Percentiles rank a stretch among this genome's conserved stretches.
These are phyloP conservation scores for Akanthomyces dipterigenus DNA, from an alignment of 2,329 filamentous ascomycete species.

Conservation along the genomic window DNA sequence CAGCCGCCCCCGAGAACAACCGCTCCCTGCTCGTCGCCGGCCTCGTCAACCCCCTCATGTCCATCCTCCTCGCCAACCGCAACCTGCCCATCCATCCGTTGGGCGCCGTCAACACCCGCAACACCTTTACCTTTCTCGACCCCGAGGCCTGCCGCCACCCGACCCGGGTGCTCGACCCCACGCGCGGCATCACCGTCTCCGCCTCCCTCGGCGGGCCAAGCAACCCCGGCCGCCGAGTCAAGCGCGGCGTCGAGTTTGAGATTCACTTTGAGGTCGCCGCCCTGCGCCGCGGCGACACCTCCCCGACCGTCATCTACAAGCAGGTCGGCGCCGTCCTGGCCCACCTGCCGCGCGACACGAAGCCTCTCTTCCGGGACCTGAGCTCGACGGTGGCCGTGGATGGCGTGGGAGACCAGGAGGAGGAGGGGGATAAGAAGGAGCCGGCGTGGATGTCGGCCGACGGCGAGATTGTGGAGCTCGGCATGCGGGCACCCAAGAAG, in stretches of 20 bases:
- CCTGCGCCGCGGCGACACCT: slow-evolving; percentile 5
- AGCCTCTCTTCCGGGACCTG: slow-evolving; percentile 6
- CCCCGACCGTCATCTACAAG: slow-evolving; percentile 10
- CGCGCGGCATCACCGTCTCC: slow-evolving; percentile 10
- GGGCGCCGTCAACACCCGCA: slow-evolving; percentile 12
- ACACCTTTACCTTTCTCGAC: slow-evolving; percentile 12
- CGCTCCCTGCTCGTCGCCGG: slow-evolving; percentile 10
- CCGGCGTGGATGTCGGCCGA: slow-evolving; percentile 6
- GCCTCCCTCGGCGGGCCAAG: slow-evolving; percentile 8
- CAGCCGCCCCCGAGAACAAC: not conserved
- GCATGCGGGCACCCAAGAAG: slow-evolving; percentile 8
- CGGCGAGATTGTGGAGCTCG: slow-evolving; percentile 10
- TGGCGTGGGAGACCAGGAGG: not conserved
- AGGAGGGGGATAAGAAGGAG: not conserved
- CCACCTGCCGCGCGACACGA: slow-evolving; percentile 4
- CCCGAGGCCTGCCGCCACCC: slow-evolving; percentile 9
- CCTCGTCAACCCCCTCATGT: slow-evolving; percentile 13
- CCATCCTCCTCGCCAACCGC: slow-evolving; percentile 12
- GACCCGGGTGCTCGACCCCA: slow-evolving; percentile 5
- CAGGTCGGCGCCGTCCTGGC: slow-evolving; percentile 9
- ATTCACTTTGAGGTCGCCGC: slow-evolving; percentile 9
- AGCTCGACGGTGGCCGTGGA: not conserved
- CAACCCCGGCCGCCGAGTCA: slow-evolving; percentile 8
- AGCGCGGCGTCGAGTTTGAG: slow-evolving; percentile 13
- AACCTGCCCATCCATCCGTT: slow-evolving; percentile 10